phyloP scores from a whole-genome alignment of 768 basidiomycete species.

The Boletus sp. region DNA sequence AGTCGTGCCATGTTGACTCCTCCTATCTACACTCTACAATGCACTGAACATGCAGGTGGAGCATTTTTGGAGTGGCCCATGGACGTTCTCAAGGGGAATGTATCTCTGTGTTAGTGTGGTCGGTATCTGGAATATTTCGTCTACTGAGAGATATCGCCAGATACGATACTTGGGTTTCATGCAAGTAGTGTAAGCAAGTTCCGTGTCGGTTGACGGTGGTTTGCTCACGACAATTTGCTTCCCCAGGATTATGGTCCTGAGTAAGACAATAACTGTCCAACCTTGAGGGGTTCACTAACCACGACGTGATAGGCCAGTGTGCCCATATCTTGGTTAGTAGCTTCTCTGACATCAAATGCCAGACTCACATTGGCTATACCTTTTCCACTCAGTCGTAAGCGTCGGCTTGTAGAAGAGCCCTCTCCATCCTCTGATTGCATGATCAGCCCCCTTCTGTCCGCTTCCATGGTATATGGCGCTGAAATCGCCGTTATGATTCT shows the following conservation, averaged over 20 bases:
- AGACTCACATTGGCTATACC: neutral
- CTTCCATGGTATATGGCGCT: neutral
- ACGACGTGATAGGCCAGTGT: neutral
- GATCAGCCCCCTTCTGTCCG: neutral
- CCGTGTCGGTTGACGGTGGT: neutral
- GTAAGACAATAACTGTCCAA: neutral
- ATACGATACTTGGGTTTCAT: constrained; percentile 10
- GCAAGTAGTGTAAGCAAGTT: constrained; percentile 3
- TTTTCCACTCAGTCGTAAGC: constrained; percentile 4
- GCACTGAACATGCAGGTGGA: constrained; percentile 2
- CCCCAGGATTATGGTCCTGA: constrained; percentile 2
- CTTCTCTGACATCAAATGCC: neutral
- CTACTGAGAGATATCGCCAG: constrained; percentile 1
- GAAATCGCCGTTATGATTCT: neutral
- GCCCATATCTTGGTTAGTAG: neutral
- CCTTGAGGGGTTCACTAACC: neutral
- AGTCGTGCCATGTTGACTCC: neutral
- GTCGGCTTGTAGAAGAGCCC: neutral
- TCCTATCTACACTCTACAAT: neutral
- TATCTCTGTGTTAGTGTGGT: constrained; percentile 8
- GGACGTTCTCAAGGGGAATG: constrained; percentile 5
- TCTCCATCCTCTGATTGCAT: neutral
- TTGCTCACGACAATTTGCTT: neutral
- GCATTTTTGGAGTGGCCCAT: constrained; percentile 12
- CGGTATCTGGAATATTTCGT: neutral